Base-by-base conservation (phyloP, 2,329 filamentous ascomycete species). In the Plectosphaerella cucumerina region DNA sequence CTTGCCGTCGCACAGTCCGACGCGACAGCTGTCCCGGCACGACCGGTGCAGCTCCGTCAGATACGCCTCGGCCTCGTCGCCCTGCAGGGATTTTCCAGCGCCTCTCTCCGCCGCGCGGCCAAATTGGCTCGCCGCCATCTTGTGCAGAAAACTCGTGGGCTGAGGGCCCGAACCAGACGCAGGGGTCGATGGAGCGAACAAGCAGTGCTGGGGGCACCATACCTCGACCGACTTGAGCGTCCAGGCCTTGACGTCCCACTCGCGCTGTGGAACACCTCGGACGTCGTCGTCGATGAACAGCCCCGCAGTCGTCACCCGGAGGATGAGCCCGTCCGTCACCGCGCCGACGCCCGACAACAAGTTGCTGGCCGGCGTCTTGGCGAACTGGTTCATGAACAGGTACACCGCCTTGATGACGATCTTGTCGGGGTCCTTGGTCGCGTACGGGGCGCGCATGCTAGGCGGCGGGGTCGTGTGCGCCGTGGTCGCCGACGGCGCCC, bases 201-300 rank as follows among this genome's bases (percentile, higher is more conserved):
- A 72, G 67, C 72, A 82, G 68, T 86, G 81, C 62, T 81, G 78
- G 63, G 84, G 82, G 66, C 86, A 91, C 83, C 87, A 90, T 75
- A 94, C 86, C 80, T 97, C 94, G 69, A 95, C 84, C 58, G 87
- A 75, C 72, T 96, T 97, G 71, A 99, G 81, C 42, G 91, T 96
- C 94, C 94, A 97, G 22, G 93, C 92, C 70, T 97, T 97, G 64
- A 97, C 85, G 67, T 99, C 94, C 94, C 94, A 99, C 72, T 99
- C 94, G 53, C 94, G 85, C 70, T 97, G 91, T n/a, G 90, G 86
- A 15, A 97, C 90, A 55, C 85, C 85, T 43, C 92, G 85, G 48
- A 97, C 82, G 67, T 97, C 94, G 67, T 99, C 94, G 66, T 99
- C 94, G 64, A 99, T 94, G 71, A 97, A 97, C 49, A 97, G 79